Conservation (phyloP, 768 basidiomycete genomes). For the Polyporus arcularius region DNA sequence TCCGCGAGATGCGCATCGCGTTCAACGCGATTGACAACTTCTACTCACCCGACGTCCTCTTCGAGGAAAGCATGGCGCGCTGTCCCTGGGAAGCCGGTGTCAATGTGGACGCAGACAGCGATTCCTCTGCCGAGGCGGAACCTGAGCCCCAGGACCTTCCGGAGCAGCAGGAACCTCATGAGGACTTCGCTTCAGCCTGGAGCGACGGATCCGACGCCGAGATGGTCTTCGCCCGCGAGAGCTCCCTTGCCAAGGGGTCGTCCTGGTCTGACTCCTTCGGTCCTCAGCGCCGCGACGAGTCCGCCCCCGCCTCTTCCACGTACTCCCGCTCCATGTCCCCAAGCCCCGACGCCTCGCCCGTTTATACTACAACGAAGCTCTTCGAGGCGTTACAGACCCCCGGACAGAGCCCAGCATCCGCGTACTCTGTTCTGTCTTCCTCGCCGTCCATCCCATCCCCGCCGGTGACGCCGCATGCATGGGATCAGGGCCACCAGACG, state of each 20-base stretch:
- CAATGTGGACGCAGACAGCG: conserved; percentile 48
- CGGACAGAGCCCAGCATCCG: conserved; percentile 37
- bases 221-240: conserved; percentile 31
- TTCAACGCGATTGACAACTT: conserved; percentile 62
- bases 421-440: conserved; percentile 47
- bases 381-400: conserved; percentile 27
- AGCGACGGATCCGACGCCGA: conserved; percentile 30
- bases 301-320: conserved; percentile 7
- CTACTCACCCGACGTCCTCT: conserved; percentile 73
- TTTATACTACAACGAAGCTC: conserved; percentile 30
- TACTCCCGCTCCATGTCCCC: conserved; percentile 24
- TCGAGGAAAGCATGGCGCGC: conserved; percentile 79
- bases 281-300: conserved; percentile 11
- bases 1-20: conserved; percentile 52
- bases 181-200: conserved; percentile 26
- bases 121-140: conserved; percentile 51
- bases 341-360: conserved; percentile 19
- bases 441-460: conserved; percentile 47
- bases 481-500: conserved; percentile 12
- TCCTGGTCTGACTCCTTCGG: conserved; percentile 23
- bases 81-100: conserved; percentile 78
- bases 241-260: conserved; percentile 16
- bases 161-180: conserved; percentile 27
- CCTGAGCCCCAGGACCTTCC: conserved; percentile 43
- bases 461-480: conserved; percentile 57